These are phyloP conservation scores for Trametes polyzona DNA, from an alignment of 1,284 basidiomycete species.

Conservation along the genomic window DNA sequence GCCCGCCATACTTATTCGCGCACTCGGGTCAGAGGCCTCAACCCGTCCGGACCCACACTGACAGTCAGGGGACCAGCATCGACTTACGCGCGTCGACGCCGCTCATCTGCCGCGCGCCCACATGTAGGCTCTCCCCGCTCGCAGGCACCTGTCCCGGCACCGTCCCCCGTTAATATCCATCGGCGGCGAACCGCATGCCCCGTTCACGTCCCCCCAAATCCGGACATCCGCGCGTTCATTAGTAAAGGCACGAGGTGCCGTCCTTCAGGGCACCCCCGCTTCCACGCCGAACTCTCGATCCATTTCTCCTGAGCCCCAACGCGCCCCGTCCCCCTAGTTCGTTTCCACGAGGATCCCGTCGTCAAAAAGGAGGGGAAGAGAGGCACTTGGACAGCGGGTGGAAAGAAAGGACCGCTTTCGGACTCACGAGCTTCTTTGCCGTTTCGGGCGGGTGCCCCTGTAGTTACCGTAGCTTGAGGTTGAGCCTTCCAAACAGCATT, in stretches of 20 bases:
- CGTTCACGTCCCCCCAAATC: not conserved
- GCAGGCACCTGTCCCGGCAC: not conserved
- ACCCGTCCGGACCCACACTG: not conserved
- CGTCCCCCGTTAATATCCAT: not conserved
- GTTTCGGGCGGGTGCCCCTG: not conserved
- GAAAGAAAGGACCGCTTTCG: not conserved
- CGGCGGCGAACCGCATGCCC: not conserved
- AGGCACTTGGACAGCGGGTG: not conserved
- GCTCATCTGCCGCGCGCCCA: not conserved
- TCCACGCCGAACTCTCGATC: not conserved
- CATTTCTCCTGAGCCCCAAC: not conserved
- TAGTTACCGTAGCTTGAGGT: not conserved
- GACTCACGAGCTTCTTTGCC: not conserved
- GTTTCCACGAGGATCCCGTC: not conserved
- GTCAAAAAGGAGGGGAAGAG: not conserved
- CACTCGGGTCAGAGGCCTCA: not conserved
- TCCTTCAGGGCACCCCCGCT: not conserved
- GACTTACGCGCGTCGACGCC: not conserved
- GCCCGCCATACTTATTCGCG: not conserved
- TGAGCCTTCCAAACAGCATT: no score
- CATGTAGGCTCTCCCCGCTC: not conserved
- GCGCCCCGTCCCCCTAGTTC: no score
- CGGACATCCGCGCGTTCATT: not conserved
- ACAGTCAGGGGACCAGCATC: not conserved
- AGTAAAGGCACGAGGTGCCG: not conserved